Conservation (phyloP, 2,329 filamentous ascomycete species). For the Alternaria consortialis region DNA sequence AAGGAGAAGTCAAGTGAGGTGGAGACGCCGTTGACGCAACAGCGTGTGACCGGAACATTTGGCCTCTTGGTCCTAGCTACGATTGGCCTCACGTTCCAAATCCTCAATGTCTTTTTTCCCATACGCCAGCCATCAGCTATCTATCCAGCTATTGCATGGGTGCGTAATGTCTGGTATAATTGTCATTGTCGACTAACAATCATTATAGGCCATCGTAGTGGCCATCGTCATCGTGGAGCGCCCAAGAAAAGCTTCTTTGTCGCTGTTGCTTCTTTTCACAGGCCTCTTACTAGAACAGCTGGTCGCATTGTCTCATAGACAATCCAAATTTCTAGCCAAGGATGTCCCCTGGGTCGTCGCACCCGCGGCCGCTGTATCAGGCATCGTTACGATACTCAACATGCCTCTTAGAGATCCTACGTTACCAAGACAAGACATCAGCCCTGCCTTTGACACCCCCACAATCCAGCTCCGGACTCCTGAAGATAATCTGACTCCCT, state of each 20-base stretch:
- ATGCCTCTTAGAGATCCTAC: conserved; percentile 75
- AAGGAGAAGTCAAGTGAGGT: conserved; percentile 43
- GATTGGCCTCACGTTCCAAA: conserved; percentile 39
- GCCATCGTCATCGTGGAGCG: conserved; percentile 51
- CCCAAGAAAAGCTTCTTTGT: conserved; percentile 54
- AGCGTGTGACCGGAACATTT: conserved; percentile 38
- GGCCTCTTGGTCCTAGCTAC: conserved; percentile 36
- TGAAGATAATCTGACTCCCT: conserved; percentile 80
- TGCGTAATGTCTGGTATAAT: conserved; percentile 20
- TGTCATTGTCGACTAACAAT: conserved; percentile 19
- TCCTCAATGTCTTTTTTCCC: conserved; percentile 35
- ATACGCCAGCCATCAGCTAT: conserved; percentile 25
- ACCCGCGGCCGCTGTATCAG: conserved; percentile 56
- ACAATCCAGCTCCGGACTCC: conserved; percentile 72
- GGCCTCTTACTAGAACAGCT: conserved; percentile 49
- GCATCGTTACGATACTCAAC: conserved; percentile 64
- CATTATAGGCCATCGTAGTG: conserved; percentile 45
- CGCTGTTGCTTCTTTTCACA: conserved; percentile 50
- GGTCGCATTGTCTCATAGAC: conserved; percentile 39
- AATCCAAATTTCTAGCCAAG: conserved; percentile 36
- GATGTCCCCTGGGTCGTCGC: conserved; percentile 45
- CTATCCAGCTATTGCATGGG: conserved; percentile 47
- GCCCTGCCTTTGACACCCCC: conserved; percentile 64
- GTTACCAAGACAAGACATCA: conserved; percentile 66
- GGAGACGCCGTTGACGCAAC: conserved; percentile 37